Conservation (phyloP, 352 stramenopile genomes). For the Aphanomyces cochlioides region DNA sequence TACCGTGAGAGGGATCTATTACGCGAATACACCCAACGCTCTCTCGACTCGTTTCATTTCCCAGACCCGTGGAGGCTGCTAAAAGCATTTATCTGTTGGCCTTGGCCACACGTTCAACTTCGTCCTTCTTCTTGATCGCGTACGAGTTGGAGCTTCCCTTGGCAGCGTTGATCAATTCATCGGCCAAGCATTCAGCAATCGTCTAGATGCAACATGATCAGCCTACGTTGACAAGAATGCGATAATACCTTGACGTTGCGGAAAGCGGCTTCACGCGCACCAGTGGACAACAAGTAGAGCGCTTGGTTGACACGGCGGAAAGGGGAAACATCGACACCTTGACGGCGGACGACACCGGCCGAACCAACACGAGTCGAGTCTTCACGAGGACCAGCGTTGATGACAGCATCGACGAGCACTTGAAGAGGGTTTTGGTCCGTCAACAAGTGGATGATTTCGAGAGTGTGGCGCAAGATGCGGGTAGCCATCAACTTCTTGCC, state of each 20-base stretch:
- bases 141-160: conserved; percentile 99
- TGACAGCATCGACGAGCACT: conserved; percentile 90
- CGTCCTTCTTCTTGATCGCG: conserved; percentile 99
- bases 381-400: conserved; percentile 96
- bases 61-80: neutral
- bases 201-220: conserved; percentile 49
- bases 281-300: conserved; percentile 97
- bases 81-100: conserved; percentile 97
- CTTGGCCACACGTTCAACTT: conserved; percentile 99
- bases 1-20: no score
- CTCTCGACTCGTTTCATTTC: no score
- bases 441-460: conserved; percentile 99
- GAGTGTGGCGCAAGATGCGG: conserved; percentile 97
- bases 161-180: conserved; percentile 99
- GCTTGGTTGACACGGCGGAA: conserved; percentile 99
- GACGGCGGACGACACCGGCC: conserved; percentile 98
- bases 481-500: conserved; percentile 99
- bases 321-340: conserved; percentile 99
- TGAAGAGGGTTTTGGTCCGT: conserved; percentile 99
- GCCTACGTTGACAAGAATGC: no score
- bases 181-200: conserved; percentile 98
- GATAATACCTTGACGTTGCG: conserved; percentile 94
- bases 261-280: conserved; percentile 97
- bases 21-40: no score
- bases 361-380: conserved; percentile 99